These are phyloP conservation scores for Clitopilus hobsonii DNA, from an alignment of 768 basidiomycete genomes.

Conservation along the genomic window DNA sequence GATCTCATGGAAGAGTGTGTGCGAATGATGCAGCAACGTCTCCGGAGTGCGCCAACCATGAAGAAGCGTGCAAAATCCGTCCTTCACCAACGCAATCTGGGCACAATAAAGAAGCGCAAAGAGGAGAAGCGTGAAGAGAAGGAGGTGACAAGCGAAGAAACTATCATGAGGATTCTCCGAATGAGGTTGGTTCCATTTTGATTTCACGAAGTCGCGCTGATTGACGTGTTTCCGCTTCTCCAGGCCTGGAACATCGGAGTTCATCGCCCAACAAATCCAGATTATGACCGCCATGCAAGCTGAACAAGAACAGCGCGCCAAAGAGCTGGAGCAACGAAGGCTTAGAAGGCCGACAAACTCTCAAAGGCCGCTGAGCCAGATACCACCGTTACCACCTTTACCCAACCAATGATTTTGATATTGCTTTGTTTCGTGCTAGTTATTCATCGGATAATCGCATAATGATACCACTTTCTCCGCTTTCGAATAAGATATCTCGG, in stretches of 20 bases:
- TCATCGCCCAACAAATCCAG: slow-evolving; percentile 82
- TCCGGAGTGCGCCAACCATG: slow-evolving; percentile 68
- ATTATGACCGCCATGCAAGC: slow-evolving; percentile 80
- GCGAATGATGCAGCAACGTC: slow-evolving; percentile 86
- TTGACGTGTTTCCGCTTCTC: slow-evolving; percentile 1
- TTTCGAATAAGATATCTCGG: background rate
- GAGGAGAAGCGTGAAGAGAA: slow-evolving; percentile 85
- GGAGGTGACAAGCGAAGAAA: slow-evolving; percentile 77
- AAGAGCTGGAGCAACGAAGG: slow-evolving; percentile 55
- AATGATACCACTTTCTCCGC: background rate
- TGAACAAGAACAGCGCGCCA: slow-evolving; percentile 73
- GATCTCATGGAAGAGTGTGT: slow-evolving; percentile 93
- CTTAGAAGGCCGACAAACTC: slow-evolving; percentile 42
- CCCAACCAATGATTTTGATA: slow-evolving; percentile 14
- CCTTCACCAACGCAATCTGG: slow-evolving; percentile 87
- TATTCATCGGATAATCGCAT: background rate
- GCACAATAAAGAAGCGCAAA: slow-evolving; percentile 93
- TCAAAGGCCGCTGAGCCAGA: slow-evolving; percentile 20
- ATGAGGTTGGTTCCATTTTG: slow-evolving; percentile 64
- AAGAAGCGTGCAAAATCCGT: slow-evolving; percentile 93
- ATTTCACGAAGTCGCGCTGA: background rate
- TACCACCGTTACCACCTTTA: slow-evolving; percentile 35
- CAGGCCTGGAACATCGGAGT: slow-evolving; percentile 79
- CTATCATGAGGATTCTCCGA: slow-evolving; percentile 88
- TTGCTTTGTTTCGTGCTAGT: no score